Conservation (phyloP, 306 rosid species). For the Quercus rubra region DNA sequence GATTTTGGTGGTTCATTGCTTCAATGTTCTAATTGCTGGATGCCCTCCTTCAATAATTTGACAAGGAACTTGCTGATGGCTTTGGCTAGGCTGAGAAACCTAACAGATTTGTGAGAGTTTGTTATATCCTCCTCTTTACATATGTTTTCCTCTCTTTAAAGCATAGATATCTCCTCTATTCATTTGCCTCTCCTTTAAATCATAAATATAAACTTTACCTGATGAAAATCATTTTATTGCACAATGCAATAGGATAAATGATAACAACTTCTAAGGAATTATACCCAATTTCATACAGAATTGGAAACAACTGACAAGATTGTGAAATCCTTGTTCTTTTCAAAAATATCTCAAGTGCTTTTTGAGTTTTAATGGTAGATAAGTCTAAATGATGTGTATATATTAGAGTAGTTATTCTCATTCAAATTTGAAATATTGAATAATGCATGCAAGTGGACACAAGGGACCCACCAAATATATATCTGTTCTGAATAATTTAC, state of each 20-base stretch:
- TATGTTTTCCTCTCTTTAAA: no score
- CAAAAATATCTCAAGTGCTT: conserved; percentile 3
- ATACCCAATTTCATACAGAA: conserved; percentile 74
- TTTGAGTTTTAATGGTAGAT: neutral
- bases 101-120: conserved; percentile 61
- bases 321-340: conserved; percentile 46
- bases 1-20: neutral
- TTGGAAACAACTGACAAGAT: conserved; percentile 54
- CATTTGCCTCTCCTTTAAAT: neutral
- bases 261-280: conserved; percentile 60
- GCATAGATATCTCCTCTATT: neutral
- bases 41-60: conserved; percentile 20
- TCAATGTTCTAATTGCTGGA: neutral
- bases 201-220: neutral
- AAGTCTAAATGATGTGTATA: neutral
- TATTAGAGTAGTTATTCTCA: conserved; percentile 1
- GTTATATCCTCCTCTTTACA: neutral
- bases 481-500: conserved; percentile 52
- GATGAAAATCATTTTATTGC: conserved; percentile 9
- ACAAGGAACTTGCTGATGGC: conserved; percentile 14
- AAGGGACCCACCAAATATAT: conserved; percentile 64
- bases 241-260: conserved; percentile 71
- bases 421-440: conserved; percentile 30
- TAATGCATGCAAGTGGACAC: conserved; percentile 85
- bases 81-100: conserved; percentile 16